Evolutionary conservation across 2,329 filamentous ascomycete genomes (phyloP).

Genomic region (Pseudogymnoascus sp.): DNA sequence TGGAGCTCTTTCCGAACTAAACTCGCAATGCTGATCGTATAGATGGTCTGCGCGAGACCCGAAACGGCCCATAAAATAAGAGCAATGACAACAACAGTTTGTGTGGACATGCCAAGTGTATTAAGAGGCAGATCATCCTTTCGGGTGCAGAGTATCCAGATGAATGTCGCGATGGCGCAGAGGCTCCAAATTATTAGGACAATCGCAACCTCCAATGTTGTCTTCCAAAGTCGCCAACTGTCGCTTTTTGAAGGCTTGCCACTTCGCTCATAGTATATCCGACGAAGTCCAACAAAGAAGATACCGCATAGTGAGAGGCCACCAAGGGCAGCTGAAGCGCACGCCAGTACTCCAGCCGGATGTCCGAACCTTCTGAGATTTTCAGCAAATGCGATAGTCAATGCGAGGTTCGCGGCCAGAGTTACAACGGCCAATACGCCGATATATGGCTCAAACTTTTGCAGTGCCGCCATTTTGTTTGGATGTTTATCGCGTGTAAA

Average conservation of each 20-base stretch:
- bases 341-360: slow-evolving; percentile 17
- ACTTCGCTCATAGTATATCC: slow-evolving; percentile 23
- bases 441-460: slow-evolving; percentile 11
- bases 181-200: slow-evolving; percentile 19
- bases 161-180: slow-evolving; percentile 20
- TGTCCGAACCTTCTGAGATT: slow-evolving; percentile 14
- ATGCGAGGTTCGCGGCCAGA: slow-evolving; percentile 21
- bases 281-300: slow-evolving; percentile 19
- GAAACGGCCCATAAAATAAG: slow-evolving; percentile 25
- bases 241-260: slow-evolving; percentile 21
- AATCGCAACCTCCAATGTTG: slow-evolving; percentile 23
- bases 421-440: slow-evolving; percentile 24
- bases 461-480: background rate
- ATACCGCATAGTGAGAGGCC: slow-evolving; percentile 17
- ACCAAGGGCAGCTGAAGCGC: slow-evolving; percentile 22
- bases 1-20: slow-evolving; percentile 23
- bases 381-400: slow-evolving; percentile 25
- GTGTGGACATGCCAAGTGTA: slow-evolving; percentile 17
- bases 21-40: slow-evolving; percentile 23
- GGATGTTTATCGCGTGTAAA: background rate
- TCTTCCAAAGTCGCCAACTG: slow-evolving; percentile 20
- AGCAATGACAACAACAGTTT: slow-evolving; percentile 19
- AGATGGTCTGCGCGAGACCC: slow-evolving; percentile 21
- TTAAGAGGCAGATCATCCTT: slow-evolving; percentile 16
- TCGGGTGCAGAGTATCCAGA: slow-evolving; percentile 19